Conservation (phyloP, 2,329 filamentous ascomycete genomes). For the Aspergillus amoenus region DNA sequence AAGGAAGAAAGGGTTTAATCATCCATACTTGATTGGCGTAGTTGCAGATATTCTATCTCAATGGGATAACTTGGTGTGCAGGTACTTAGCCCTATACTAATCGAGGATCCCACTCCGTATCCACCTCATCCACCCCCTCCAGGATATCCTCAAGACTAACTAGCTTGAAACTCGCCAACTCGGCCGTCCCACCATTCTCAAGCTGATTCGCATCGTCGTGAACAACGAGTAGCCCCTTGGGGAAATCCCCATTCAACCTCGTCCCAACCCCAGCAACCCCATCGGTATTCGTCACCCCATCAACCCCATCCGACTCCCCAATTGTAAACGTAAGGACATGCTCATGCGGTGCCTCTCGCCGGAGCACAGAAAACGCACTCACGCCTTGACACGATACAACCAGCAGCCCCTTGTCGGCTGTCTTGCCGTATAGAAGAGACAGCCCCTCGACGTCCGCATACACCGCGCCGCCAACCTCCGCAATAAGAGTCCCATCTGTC, state of each 20-base stretch:
- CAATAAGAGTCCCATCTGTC: not conserved
- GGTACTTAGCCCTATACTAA: too few species aligned
- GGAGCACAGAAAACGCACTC: conserved; percentile 6
- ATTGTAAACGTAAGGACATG: conserved; percentile 11
- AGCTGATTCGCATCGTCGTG: conserved; percentile 13
- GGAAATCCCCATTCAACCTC: conserved; percentile 5
- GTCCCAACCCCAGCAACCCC: conserved; percentile 1
- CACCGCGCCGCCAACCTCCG: not conserved
- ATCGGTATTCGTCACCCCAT: conserved; percentile 11
- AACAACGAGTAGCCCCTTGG: conserved; percentile 1
- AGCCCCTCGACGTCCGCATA: conserved; percentile 8
- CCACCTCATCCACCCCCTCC: not conserved
- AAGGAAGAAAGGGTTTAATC: not conserved
- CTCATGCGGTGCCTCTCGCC: conserved; percentile 4
- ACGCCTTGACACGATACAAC: conserved; percentile 6
- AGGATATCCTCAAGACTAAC: conserved; percentile 5
- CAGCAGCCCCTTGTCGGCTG: not conserved
- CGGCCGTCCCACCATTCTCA: not conserved
- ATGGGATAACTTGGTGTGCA: too few species aligned
- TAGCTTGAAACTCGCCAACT: conserved; percentile 9
- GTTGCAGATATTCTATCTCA: not conserved
- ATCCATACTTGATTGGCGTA: too few species aligned
- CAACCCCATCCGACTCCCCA: conserved; percentile 5
- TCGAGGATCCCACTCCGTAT: conserved; percentile 1
- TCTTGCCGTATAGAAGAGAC: not conserved